Evolutionary conservation across 352 stramenopile species (phyloP).

Genomic region (Phytophthora pini): DNA sequence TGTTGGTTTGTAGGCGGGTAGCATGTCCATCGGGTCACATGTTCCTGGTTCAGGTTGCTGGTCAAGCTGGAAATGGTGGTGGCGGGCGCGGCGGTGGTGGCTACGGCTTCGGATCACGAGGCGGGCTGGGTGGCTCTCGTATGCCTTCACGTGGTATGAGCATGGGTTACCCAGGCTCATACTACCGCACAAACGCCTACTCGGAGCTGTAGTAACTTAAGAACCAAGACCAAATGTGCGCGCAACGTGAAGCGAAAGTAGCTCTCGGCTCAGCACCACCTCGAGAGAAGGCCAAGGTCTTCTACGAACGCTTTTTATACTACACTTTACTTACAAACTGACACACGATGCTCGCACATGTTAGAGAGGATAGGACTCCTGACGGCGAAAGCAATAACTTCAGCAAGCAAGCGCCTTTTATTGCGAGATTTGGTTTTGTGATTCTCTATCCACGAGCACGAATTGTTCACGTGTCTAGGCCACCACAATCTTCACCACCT

Average conservation of each 20-base stretch:
- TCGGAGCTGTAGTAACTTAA: slow-evolving; percentile 58
- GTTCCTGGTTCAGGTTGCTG: slow-evolving; percentile 85
- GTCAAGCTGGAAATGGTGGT: slow-evolving; percentile 35
- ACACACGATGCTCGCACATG: slow-evolving; percentile 17
- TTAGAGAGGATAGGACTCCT: slow-evolving; percentile 20
- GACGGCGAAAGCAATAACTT: slow-evolving; percentile 9
- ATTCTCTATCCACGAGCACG: background rate
- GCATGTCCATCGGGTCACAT: slow-evolving; percentile 86
- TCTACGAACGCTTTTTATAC: slow-evolving; percentile 18
- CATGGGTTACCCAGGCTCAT: slow-evolving; percentile 58
- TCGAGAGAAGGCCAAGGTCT: slow-evolving; percentile 19
- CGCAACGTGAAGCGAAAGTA: slow-evolving; percentile 30
- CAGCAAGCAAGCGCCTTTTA: slow-evolving; percentile 11
- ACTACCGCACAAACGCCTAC: slow-evolving; percentile 65
- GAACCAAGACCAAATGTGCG: slow-evolving; percentile 24
- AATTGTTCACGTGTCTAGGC: slow-evolving; percentile 5
- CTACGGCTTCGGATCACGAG: slow-evolving; percentile 37
- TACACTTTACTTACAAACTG: slow-evolving; percentile 11
- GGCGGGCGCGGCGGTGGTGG: slow-evolving; percentile 18
- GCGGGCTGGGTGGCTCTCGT: slow-evolving; percentile 24
- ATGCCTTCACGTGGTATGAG: slow-evolving; percentile 45
- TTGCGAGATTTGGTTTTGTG: slow-evolving; percentile 14
- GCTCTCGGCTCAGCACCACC: slow-evolving; percentile 14
- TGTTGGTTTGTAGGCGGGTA: slow-evolving; percentile 55
- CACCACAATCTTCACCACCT: slow-evolving; percentile 29